These are phyloP conservation scores for Penicillium hordei DNA, from an alignment of 2,329 filamentous ascomycete species.

Conservation along the genomic window DNA sequence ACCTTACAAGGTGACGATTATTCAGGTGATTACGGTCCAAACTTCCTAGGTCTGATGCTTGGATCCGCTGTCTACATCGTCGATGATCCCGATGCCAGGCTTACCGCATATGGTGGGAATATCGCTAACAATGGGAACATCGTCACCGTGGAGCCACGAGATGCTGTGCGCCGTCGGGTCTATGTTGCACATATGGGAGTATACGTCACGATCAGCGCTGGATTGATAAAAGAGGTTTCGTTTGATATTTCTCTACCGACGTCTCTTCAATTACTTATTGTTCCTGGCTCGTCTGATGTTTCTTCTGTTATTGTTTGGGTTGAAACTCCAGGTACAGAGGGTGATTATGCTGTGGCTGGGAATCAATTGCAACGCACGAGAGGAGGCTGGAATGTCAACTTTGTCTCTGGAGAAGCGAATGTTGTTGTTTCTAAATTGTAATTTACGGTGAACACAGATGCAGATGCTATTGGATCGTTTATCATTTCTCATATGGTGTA, in stretches of 20 bases:
- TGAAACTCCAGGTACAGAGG: neutral
- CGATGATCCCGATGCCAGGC: neutral
- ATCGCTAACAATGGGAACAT: neutral
- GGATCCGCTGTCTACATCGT: neutral
- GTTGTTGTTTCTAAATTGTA: neutral
- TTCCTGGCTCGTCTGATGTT: neutral
- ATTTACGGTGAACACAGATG: neutral
- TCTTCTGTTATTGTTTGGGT: neutral
- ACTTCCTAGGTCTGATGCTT: conserved; percentile 51
- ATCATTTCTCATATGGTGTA: too few relatives aligned
- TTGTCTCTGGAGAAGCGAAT: neutral
- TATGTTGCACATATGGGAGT: neutral
- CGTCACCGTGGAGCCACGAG: neutral
- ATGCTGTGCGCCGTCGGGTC: neutral
- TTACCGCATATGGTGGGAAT: neutral
- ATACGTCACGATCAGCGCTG: neutral
- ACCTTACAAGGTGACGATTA: conserved; percentile 58
- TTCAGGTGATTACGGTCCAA: conserved; percentile 59
- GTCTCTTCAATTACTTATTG: neutral
- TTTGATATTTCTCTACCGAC: neutral
- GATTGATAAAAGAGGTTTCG: neutral
- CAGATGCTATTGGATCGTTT: neutral
- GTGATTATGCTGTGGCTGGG: neutral
- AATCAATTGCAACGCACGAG: neutral
- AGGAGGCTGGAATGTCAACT: neutral